Percentiles rank a stretch among this genome's conserved stretches.
Conservation (phyloP, 441 rosid genomes). For the Iberis amara region DNA sequence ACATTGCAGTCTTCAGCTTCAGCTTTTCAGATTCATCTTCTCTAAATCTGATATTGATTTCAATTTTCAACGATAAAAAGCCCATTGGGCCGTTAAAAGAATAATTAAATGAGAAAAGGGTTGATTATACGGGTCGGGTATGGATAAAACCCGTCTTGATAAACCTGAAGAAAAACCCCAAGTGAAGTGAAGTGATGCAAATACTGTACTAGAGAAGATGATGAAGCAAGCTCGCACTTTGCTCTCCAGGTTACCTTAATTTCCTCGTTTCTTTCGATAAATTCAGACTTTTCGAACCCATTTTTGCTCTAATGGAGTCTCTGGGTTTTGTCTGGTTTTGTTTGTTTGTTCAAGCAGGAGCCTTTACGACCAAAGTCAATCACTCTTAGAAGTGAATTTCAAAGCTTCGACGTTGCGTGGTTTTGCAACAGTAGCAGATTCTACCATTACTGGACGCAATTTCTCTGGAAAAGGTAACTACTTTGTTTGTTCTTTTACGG, state of each 20-base stretch:
- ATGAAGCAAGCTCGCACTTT: conserved; percentile 42
- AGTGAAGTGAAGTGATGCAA: not conserved
- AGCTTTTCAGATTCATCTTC: conserved; percentile 27
- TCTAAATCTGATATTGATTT: not conserved
- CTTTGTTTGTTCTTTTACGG: not conserved
- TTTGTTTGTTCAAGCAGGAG: conserved; percentile 36
- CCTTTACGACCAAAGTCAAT: conserved; percentile 21
- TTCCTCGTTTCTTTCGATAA: not conserved
- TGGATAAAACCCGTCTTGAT: conserved; percentile 9
- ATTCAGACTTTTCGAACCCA: not conserved
- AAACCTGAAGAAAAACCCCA: conserved; percentile 4
- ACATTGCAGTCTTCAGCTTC: not conserved
- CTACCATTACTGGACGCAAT: conserved; percentile 29
- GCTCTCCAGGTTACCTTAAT: conserved; percentile 36
- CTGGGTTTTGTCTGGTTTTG: not conserved
- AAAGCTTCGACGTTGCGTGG: conserved; percentile 33
- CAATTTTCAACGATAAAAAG: not conserved
- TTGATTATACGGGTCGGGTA: not conserved
- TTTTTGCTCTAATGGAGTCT: not conserved
- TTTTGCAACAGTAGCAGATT: conserved; percentile 33
- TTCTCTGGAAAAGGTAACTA: conserved; percentile 39
- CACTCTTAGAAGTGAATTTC: conserved; percentile 25
- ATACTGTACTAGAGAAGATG: conserved; percentile 30
- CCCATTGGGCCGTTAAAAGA: not conserved
- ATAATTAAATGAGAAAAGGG: conserved; percentile 15